phyloP scores from a whole-genome alignment of 1,284 basidiomycete genomes.

The Cutaneotrichosporon sp. region DNA sequence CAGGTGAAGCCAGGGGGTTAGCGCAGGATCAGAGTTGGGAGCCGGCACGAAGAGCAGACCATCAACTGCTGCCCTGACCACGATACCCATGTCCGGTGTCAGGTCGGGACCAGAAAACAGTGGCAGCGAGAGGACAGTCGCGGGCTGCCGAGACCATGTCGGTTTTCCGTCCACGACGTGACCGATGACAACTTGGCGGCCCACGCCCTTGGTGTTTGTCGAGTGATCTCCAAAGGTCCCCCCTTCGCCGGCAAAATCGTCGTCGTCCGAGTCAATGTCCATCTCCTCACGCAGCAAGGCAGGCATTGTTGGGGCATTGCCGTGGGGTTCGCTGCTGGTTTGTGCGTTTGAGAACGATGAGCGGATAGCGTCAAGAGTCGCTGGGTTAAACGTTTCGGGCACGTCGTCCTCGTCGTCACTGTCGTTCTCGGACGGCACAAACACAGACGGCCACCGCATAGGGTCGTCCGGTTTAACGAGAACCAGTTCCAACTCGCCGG shows the following conservation, averaged over 20 bases:
- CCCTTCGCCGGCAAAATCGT: conserved; percentile 39
- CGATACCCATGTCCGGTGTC: conserved; percentile 50
- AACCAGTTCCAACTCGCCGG: conserved; percentile 70
- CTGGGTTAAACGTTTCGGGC: conserved; percentile 80
- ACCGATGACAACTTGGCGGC: conserved; percentile 33
- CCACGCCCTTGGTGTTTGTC: conserved; percentile 52
- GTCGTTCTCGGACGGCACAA: conserved; percentile 47
- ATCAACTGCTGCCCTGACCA: conserved; percentile 76
- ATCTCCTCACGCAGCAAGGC: conserved; percentile 47
- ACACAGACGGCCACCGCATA: conserved; percentile 79
- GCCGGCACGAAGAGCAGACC: conserved; percentile 60
- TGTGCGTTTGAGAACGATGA: conserved; percentile 50
- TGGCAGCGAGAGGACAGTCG: conserved; percentile 29
- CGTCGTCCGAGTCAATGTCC: conserved; percentile 45
- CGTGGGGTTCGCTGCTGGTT: conserved; percentile 24
- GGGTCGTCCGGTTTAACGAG: conserved; percentile 70
- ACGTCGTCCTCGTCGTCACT: conserved; percentile 61
- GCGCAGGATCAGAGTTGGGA: conserved; percentile 28
- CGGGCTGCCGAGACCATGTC: conserved; percentile 30
- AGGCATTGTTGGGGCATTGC: conserved; percentile 35
- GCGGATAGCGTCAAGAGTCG: conserved; percentile 68
- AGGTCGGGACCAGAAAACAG: conserved; percentile 30
- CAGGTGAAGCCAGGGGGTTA: conserved; percentile 63
- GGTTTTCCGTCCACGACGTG: conserved; percentile 21
- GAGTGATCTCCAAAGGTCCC: conserved; percentile 27